phyloP scores from a whole-genome alignment of 306 rosid species.

The Prunus salicina region DNA sequence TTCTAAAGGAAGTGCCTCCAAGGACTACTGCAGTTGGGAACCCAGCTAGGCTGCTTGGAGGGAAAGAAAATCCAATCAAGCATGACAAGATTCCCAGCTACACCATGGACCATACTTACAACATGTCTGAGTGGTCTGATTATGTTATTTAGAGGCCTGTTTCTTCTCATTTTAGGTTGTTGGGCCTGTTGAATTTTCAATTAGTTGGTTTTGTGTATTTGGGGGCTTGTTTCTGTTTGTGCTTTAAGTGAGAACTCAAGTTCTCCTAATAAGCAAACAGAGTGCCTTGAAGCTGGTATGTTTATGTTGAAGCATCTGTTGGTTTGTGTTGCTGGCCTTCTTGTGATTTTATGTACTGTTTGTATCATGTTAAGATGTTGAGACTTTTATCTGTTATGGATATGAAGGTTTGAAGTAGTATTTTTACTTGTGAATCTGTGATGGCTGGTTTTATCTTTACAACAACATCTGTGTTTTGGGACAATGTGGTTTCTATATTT shows the following conservation, averaged over 20 bases:
- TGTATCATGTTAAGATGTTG: constrained; percentile 28
- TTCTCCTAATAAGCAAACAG: constrained; percentile 42
- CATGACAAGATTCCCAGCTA: constrained; percentile 73
- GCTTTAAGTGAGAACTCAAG: constrained; percentile 39
- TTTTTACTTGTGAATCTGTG: background rate
- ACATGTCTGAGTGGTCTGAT: constrained; percentile 69
- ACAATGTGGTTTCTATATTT: background rate
- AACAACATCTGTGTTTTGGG: background rate
- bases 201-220: background rate
- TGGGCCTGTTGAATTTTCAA: background rate
- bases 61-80: constrained; percentile 70
- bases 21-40: constrained; percentile 90
- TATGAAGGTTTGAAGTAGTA: background rate
- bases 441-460: background rate
- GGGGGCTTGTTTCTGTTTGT: constrained; percentile 30
- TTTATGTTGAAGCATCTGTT: constrained; percentile 19
- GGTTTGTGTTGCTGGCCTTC: constrained; percentile 30
- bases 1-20: constrained; percentile 83
- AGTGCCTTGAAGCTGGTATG: constrained; percentile 1
- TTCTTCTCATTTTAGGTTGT: background rate
- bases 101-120: constrained; percentile 82
- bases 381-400: background rate
- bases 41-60: constrained; percentile 82
- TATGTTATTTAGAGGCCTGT: constrained; percentile 50
- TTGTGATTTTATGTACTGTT: constrained; percentile 18